A percentile compares a stretch with the other conserved stretches of the same genome.
These are phyloP conservation scores for Lathyrus aphaca DNA, from an alignment of 306 rosid genomes.

Conservation along the genomic window DNA sequence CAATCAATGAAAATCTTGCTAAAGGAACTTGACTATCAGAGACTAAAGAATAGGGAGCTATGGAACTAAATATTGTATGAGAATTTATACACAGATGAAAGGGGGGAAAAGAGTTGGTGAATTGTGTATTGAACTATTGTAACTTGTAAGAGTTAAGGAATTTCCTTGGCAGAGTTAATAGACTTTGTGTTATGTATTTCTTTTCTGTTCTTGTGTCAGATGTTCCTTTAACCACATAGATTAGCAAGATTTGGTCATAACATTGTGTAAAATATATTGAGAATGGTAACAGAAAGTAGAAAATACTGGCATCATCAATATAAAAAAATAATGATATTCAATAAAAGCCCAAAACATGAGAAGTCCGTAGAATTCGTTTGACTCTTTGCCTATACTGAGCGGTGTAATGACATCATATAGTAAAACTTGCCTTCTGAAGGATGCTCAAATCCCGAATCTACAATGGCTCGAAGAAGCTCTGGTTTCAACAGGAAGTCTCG, in stretches of 20 bases:
- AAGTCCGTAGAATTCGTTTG: not conserved
- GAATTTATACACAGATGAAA: not conserved
- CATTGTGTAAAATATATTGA: conserved; percentile 9
- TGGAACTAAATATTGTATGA: not conserved
- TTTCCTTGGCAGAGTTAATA: not conserved
- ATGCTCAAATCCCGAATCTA: conserved; percentile 84
- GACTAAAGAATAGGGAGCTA: not conserved
- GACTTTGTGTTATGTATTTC: not conserved
- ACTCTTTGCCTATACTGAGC: not conserved
- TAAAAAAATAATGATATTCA: not conserved
- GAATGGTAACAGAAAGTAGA: conserved; percentile 14
- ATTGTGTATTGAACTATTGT: not conserved
- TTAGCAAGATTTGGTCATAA: not conserved
- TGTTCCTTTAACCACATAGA: not conserved
- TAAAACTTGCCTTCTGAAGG: conserved; percentile 78
- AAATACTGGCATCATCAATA: conserved; percentile 12
- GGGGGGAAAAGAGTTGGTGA: not conserved
- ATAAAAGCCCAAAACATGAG: not conserved
- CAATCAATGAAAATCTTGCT: not conserved
- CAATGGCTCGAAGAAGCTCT: conserved; percentile 81
- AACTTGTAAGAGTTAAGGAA: not conserved
- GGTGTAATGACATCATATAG: not conserved
- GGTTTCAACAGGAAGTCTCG: conserved; percentile 84
- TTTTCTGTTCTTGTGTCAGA: not conserved
- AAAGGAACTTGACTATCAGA: not conserved